Evolutionary conservation across 176 grass and related monocot species (phyloP), one percentile per base, ranked within the genome.

Genomic region (Panicum miliaceum): DNA sequence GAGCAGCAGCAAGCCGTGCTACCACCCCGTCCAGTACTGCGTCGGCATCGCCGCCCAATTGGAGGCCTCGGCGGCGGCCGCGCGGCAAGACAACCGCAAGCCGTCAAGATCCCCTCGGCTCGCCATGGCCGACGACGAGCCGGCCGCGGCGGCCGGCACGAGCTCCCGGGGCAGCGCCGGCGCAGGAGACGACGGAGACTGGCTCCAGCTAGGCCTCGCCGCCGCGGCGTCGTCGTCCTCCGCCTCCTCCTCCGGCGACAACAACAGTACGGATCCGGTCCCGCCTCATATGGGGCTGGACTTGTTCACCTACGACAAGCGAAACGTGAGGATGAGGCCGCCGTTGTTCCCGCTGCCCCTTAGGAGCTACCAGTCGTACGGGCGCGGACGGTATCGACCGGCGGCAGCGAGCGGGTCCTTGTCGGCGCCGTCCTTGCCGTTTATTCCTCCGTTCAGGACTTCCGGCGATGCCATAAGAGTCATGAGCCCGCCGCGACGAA

Each of bases 141-240:
- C 11, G 22, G 53, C 61, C 13, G 68, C 86, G 56, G 50, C 41
- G 40, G 50, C 42, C 37, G 64, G 84, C 74, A 59, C 75, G 68
- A 82, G 83, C 79, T 59, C 68, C 42, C 62, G 65, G 22, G 60
- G 23, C 8, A 63, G 36, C 6, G 66, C 40, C 14, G 69, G 43
- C 45, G 87, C 20, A 5, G 75, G 41, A 34, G 88, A 56, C 3
- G 88, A 74, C 18, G 82, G 83, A 15, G 76, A 85, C 32, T 98
- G 96, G 96, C 92, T 98, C 71, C 89, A 58, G 82, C 86, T 98
- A 40, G 83, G 96, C 25, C 89, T 90, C 64, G 1, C 25, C 3
- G 34, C 41, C 46, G 41, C 84, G 38, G 42, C 84, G 2, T 75
- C 82, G 16, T 76, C 87, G 0, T 76, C 87, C 60, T 60, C 84